phyloP scores from a whole-genome alignment of 2,329 filamentous ascomycete species.

The Graphiopsis chlorocephala region DNA sequence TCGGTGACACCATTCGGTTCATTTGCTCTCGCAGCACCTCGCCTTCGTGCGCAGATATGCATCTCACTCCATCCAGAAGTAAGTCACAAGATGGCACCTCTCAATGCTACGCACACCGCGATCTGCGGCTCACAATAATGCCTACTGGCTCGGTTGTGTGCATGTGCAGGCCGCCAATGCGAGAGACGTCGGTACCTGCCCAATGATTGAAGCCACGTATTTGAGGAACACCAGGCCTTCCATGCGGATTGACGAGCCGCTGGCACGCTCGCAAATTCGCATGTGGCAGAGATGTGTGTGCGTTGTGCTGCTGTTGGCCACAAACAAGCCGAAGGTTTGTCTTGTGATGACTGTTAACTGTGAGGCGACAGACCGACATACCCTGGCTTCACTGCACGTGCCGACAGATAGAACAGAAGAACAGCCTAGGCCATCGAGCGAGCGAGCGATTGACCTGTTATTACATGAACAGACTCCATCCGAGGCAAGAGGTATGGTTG shows the following conservation, averaged over 20 bases:
- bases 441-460: not conserved
- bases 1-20: not conserved
- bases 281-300: not conserved
- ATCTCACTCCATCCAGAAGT: not conserved
- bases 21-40: not conserved
- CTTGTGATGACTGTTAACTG: not conserved
- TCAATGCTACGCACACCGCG: not conserved
- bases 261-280: not conserved
- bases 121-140: not conserved
- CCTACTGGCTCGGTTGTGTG: conserved; percentile 4
- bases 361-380: not conserved
- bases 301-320: not conserved
- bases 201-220: conserved; percentile 13
- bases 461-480: not conserved
- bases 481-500: not conserved
- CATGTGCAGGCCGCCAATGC: conserved; percentile 9
- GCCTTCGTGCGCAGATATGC: not conserved
- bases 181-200: conserved; percentile 7
- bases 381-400: not conserved
- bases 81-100: not conserved
- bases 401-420: not conserved
- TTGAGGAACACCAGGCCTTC: not conserved
- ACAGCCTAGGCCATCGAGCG: not conserved
- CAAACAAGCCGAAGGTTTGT: not conserved
- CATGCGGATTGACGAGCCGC: not conserved